Evolutionary conservation across 805 yeast species (phyloP).

Genomic region (Starmerella roubikii): DNA sequence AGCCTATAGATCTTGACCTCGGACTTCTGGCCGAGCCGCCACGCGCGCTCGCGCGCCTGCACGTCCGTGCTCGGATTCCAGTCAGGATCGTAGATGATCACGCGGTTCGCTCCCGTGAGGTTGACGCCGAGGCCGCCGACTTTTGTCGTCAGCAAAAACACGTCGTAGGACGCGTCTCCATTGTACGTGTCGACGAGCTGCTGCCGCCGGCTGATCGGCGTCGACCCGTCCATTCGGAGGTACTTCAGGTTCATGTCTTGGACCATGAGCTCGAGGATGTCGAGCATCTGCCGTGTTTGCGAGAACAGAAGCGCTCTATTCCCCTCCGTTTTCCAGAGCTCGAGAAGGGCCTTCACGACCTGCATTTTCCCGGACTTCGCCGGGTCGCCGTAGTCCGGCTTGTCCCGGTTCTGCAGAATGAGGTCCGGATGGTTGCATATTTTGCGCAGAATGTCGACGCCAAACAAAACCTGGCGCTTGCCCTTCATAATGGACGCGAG

Average conservation of each 20-base stretch:
- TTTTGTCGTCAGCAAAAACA: constrained; percentile 78
- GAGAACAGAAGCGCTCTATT: constrained; percentile 78
- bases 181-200: constrained; percentile 70
- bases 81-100: constrained; percentile 89
- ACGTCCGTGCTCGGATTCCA: constrained; percentile 98
- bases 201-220: constrained; percentile 68
- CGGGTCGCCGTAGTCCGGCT: constrained; percentile 32
- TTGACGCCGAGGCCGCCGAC: constrained; percentile 96
- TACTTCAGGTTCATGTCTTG: constrained; percentile 34
- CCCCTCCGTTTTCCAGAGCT: constrained; percentile 61
- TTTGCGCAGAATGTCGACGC: constrained; percentile 79
- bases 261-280: constrained; percentile 63
- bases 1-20: constrained; percentile 83
- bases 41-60: constrained; percentile 93
- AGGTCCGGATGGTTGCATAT: constrained; percentile 95
- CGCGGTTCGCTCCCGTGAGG: constrained; percentile 87
- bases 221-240: constrained; percentile 89
- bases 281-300: constrained; percentile 89
- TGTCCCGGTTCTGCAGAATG: constrained; percentile 34
- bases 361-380: constrained; percentile 75
- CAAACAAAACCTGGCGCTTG: constrained; percentile 66
- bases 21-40: constrained; percentile 90
- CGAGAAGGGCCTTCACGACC: constrained; percentile 62
- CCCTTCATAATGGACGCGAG: constrained; percentile 59
- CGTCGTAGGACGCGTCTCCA: constrained; percentile 37